Evolutionary conservation across 768 basidiomycete genomes (phyloP).

Genomic region (Asterophora lycoperdoides): DNA sequence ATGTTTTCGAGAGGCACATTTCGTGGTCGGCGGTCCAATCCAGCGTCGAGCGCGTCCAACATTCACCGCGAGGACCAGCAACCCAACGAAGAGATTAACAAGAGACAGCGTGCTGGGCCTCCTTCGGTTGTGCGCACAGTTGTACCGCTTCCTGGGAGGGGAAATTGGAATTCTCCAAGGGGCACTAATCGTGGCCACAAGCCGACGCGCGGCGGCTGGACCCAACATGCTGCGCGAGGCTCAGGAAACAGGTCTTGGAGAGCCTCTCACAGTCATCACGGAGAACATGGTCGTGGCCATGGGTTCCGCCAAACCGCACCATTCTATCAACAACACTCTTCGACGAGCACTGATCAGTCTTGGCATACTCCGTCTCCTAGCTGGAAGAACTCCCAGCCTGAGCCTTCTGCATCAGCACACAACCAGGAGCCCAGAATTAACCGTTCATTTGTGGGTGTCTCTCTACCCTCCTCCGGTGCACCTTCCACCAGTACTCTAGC

Average conservation of each 20-base stretch:
- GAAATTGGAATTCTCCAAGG: not conserved
- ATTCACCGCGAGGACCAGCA: conserved; percentile 18
- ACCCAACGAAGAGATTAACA: conserved; percentile 17
- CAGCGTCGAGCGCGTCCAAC: not conserved
- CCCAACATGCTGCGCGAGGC: conserved; percentile 4
- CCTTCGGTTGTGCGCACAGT: conserved; percentile 10
- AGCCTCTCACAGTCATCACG: not conserved
- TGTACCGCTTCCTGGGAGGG: not conserved
- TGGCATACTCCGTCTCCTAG: not conserved
- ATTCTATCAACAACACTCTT: not conserved
- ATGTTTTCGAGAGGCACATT: not conserved
- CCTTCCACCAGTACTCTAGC: not conserved
- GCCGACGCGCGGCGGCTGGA: not conserved
- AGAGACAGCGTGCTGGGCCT: conserved; percentile 11
- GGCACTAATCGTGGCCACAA: not conserved
- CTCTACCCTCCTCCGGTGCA: not conserved
- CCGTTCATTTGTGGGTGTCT: no score
- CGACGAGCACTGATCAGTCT: not conserved
- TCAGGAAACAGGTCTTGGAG: conserved; percentile 4
- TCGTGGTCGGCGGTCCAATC: not conserved
- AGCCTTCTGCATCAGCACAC: not conserved
- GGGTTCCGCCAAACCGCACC: not conserved
- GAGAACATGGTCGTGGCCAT: not conserved
- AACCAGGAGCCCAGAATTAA: not conserved
- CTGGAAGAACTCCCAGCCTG: not conserved